Evolutionary conservation across 225 moss, liverwort and hornwort genomes (phyloP).

Genomic region (Climacium dendroides): DNA sequence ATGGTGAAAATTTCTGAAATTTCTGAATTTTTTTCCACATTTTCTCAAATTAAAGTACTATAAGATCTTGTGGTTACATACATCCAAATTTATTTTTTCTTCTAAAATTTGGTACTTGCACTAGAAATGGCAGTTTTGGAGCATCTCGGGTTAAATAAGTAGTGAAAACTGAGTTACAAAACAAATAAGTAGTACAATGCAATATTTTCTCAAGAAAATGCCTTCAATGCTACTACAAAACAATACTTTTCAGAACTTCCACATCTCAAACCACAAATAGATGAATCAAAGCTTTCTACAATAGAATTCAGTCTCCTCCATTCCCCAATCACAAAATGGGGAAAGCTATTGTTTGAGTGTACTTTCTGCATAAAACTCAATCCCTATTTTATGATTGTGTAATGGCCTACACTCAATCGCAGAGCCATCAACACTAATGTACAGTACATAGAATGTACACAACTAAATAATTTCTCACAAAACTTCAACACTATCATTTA

Average conservation of each 20-base stretch:
- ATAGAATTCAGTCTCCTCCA: no score
- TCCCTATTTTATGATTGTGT: neutral
- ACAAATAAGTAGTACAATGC: no score
- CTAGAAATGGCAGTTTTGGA: no score
- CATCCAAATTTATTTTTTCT: no score
- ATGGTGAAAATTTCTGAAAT: no score
- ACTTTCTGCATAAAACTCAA: neutral
- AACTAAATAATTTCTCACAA: neutral
- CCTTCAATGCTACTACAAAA: neutral
- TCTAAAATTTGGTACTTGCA: no score
- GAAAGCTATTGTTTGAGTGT: no score
- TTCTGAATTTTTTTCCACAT: no score
- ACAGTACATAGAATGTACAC: neutral
- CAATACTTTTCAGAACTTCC: neutral
- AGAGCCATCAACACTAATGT: neutral
- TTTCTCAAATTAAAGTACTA: no score
- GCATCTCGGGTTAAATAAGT: neutral
- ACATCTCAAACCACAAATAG: neutral
- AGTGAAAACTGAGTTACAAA: neutral
- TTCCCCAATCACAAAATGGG: neutral
- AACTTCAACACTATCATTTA: neutral
- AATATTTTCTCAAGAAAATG: neutral
- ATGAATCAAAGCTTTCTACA: neutral
- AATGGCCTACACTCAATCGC: neutral
- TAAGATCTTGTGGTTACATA: no score